These are phyloP conservation scores for Ustilago trichophora DNA, from an alignment of 1,284 basidiomycete genomes.

Conservation along the genomic window DNA sequence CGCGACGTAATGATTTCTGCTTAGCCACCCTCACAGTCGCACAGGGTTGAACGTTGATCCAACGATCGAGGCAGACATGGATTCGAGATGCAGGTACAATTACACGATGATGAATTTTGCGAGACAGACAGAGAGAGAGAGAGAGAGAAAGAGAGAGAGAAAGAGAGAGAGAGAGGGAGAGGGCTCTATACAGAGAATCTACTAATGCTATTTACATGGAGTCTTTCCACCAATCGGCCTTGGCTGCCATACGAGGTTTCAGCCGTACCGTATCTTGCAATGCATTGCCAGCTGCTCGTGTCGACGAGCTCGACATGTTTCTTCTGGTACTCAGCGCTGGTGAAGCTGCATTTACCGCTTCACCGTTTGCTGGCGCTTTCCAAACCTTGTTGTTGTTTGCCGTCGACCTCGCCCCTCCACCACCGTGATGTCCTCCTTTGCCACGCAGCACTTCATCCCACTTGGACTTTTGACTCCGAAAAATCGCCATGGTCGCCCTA, in stretches of 20 bases:
- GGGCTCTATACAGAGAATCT: too few species aligned
- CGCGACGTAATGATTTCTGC: conserved; percentile 11
- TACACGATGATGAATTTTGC: conserved; percentile 11
- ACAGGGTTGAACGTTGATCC: too few species aligned
- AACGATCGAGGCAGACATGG: too few species aligned
- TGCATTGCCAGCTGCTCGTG: background rate
- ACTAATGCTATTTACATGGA: conserved; percentile 20
- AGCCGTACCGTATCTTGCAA: conserved; percentile 20
- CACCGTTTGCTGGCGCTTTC: conserved; percentile 23
- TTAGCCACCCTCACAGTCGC: too few species aligned
- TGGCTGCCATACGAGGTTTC: conserved; percentile 35
- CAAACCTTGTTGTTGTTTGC: conserved; percentile 31
- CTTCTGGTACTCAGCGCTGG: conserved; percentile 27
- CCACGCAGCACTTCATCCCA: conserved; percentile 74
- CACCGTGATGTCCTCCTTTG: conserved; percentile 13
- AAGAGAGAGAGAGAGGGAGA: too few species aligned
- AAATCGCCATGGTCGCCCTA: conserved; percentile 93
- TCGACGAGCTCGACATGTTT: conserved; percentile 9
- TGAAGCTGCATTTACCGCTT: conserved; percentile 25
- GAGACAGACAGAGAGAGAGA: too few species aligned
- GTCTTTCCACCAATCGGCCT: conserved; percentile 51
- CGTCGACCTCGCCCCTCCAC: too few species aligned
- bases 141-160: too few species aligned
- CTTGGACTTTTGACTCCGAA: conserved; percentile 81
- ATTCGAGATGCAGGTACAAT: conserved; percentile 15